Base-by-base conservation (phyloP, 495 filamentous ascomycete genomes). In the Penicillium bialowiezense region DNA sequence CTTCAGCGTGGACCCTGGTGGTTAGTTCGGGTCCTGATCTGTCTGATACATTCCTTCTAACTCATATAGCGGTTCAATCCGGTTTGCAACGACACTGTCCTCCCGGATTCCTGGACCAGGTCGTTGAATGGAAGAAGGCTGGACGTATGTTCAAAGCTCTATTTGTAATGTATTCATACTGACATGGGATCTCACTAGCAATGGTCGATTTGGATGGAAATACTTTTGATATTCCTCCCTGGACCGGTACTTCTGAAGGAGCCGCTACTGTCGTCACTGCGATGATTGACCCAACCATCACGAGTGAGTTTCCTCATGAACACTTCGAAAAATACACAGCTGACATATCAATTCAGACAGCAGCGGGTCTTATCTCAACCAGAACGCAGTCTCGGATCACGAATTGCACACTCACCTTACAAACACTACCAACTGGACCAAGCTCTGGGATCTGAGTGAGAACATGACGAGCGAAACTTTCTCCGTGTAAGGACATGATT, bases 201-300 rank as follows among this genome's bases (percentile, higher is more conserved):
- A 8, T 53, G 7, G 10, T 44, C 13, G 58, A 59, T 31, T 10
- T 50, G 4, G 58, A 62, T 9, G 58, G 58, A 38, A 55, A 29
- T 1, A 23, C 31, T 17, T 49, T 38, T 17, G 40, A 47, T 8
- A 28, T 49, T 8, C 55, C 49, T 0, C 51, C 41, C 0, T 58
- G 58, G 52, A 34, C 59, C 18, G 39, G 15, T 15, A 44, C 35
- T 3, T 62, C 56, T 1, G 55, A 62, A 26, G 59, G 59, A 3
- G 56, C 59, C 7, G 52, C 52, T 4, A 59, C 39, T 0, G 42
- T 62, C 21, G 56, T 62, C 39, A 62, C 59, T 5, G 59, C 49
- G 14, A 59, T 59, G 59, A 35, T 59, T 26, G 56, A 62, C 29
- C 48, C 55, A 8, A 59, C 55, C 1, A 62, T 59, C 10, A 15